Evolutionary conservation across 2,329 filamentous ascomycete species (phyloP), one percentile per base, ranked within the genome.

Genomic region (Aspergillus japonicus): DNA sequence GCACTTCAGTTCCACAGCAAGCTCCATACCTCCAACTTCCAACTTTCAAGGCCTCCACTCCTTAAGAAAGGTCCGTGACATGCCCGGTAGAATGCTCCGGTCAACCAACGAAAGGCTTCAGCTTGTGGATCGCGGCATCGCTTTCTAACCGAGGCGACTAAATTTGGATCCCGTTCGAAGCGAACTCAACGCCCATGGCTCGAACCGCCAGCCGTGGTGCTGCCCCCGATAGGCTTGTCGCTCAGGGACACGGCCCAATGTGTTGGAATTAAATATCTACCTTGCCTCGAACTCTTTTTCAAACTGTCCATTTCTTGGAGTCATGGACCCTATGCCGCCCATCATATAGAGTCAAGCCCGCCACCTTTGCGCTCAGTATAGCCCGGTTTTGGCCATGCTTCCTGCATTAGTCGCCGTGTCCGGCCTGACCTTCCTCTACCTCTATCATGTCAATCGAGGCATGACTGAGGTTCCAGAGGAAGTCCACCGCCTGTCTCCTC

Each of bases 371-470:
- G 39, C 39, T 44, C 16, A 19, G 14, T 44, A 5, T 44, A 26
- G 39, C 23, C 29, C n/a, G 14, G 19, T 2, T 19, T 53, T 23
- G 14, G 14, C 33, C 50, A 66, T 66, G 65, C 23, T 61, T 14
- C 51, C 35, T 24, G 57, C 59, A 52, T 51, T 70, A 50, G 55
- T 69, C 14, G 26, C 52, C 47, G 52, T 65, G 10, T 50, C 64
- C 7, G 64, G 62, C n/a, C 51, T 70, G 26, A 61, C 53, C 24
- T 50, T 58, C 19, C 60, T 71, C 31, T 74, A 73, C 31, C 62
- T 74, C 33, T 68, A 63, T 56, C 72, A 69, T 66, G 68, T 74
- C 48, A 73, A 74, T 47, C 56, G 60, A 24, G 67, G 60, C 19
- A 71, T 74, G 68, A 64, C 58, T 8, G 16, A 42, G 19, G 62